Conservation (phyloP, 202 grass and related monocot species). For the Cymbopogon flexuosus region DNA sequence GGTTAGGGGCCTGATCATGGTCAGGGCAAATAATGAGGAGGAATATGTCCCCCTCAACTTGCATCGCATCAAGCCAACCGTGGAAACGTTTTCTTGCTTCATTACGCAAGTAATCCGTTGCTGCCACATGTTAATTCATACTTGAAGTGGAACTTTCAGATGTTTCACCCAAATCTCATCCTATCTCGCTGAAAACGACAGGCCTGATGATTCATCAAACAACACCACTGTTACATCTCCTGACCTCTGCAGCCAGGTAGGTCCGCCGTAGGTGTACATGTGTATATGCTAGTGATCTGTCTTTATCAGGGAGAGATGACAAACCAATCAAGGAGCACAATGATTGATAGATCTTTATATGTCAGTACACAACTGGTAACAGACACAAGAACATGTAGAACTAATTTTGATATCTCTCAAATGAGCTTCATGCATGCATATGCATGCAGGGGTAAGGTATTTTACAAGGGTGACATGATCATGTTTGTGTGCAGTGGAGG, state of each 20-base stretch:
- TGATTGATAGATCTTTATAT: slow-evolving; percentile 32
- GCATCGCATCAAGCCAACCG: not conserved
- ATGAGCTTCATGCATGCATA: slow-evolving; percentile 7
- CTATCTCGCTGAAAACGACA: slow-evolving; percentile 24
- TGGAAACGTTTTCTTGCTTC: slow-evolving; percentile 10
- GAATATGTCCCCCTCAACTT: slow-evolving; percentile 34
- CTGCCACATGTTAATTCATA: slow-evolving; percentile 31
- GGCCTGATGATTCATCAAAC: not conserved
- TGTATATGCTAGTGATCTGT: slow-evolving; percentile 13
- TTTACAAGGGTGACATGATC: not conserved
- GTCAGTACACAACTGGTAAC: not conserved
- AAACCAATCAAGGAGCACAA: not conserved
- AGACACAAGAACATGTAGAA: slow-evolving; percentile 8
- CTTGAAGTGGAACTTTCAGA: slow-evolving; percentile 13
- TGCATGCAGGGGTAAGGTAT: not conserved
- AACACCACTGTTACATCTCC: slow-evolving; percentile 5
- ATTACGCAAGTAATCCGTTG: slow-evolving; percentile 26
- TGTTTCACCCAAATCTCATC: slow-evolving; percentile 41
- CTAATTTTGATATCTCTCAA: slow-evolving; percentile 14
- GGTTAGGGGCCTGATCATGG: slow-evolving; percentile 18
- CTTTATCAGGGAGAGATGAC: slow-evolving; percentile 9
- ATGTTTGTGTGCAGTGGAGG: not conserved
- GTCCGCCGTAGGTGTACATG: not conserved
- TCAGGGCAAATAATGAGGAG: slow-evolving; percentile 22
- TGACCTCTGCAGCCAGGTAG: not conserved